Conservation (phyloP, 1,284 basidiomycete genomes). For the Quambalaria eucalypti region DNA sequence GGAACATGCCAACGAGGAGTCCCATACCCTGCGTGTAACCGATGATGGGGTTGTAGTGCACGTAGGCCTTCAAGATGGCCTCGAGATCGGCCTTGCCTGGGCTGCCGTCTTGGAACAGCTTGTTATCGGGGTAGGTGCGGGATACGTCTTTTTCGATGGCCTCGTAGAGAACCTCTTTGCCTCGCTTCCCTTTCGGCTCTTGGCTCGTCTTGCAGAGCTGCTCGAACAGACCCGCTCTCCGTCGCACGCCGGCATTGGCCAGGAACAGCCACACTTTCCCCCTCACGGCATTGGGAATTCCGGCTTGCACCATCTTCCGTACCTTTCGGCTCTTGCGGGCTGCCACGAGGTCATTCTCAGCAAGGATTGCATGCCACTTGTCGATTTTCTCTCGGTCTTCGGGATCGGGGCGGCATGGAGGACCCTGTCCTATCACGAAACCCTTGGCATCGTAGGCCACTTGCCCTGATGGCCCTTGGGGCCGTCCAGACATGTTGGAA, state of each 20-base stretch:
- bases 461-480: neutral
- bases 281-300: conserved; percentile 57
- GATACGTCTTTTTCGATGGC: conserved; percentile 45
- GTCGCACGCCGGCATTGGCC: conserved; percentile 26
- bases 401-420: conserved; percentile 8
- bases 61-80: conserved; percentile 42
- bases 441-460: conserved; percentile 18
- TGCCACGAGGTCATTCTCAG: conserved; percentile 57
- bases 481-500: neutral
- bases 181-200: conserved; percentile 18
- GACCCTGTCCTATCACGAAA: conserved; percentile 20
- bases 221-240: conserved; percentile 36
- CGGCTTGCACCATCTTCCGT: conserved; percentile 64
- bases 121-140: conserved; percentile 32
- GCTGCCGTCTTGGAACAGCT: conserved; percentile 28
- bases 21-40: conserved; percentile 58
- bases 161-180: conserved; percentile 31
- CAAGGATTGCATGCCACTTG: conserved; percentile 65
- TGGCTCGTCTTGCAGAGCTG: conserved; percentile 30
- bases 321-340: conserved; percentile 75
- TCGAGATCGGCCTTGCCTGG: conserved; percentile 38
- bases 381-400: conserved; percentile 65
- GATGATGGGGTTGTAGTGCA: conserved; percentile 54
- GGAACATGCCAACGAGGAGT: conserved; percentile 65
- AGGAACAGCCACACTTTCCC: conserved; percentile 43